Conservation (phyloP, 2,329 filamentous ascomycete genomes). For the Chaetomium olivaceum region DNA sequence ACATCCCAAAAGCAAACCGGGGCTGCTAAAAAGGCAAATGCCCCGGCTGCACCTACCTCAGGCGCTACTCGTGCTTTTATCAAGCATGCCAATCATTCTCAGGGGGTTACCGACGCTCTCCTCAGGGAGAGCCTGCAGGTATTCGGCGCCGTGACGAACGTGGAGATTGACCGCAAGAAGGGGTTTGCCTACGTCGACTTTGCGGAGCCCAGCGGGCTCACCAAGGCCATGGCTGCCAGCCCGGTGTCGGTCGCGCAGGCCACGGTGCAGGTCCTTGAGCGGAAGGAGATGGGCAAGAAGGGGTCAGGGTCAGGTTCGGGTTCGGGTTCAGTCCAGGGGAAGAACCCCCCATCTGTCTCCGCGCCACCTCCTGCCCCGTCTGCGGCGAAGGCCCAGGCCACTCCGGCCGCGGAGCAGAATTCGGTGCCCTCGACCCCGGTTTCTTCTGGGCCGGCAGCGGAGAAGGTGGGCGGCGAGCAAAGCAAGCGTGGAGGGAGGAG, state of each 20-base stretch:
- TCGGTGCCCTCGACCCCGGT: background rate
- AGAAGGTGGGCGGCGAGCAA: constrained; percentile 11
- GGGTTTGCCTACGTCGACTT: constrained; percentile 95
- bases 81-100: constrained; percentile 83
- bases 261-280: constrained; percentile 82
- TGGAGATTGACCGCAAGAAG: constrained; percentile 93
- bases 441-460: constrained; percentile 1
- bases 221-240: constrained; percentile 78
- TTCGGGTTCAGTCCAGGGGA: background rate
- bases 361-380: background rate
- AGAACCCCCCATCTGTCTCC: background rate
- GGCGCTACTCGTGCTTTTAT: constrained; percentile 70
- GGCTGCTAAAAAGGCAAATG: constrained; percentile 29
- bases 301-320: constrained; percentile 19
- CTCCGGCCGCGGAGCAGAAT: background rate
- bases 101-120: constrained; percentile 82
- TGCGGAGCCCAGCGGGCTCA: constrained; percentile 67
- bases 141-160: constrained; percentile 73
- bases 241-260: constrained; percentile 81
- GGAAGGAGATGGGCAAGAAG: constrained; percentile 60
- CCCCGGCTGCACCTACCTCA: constrained; percentile 38
- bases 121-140: constrained; percentile 71
- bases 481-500: constrained; percentile 27
- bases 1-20: constrained; percentile 26
- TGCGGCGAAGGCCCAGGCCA: background rate